Base-by-base conservation (phyloP, 2,329 filamentous ascomycete species). In the Elsinoe fawcettii region DNA sequence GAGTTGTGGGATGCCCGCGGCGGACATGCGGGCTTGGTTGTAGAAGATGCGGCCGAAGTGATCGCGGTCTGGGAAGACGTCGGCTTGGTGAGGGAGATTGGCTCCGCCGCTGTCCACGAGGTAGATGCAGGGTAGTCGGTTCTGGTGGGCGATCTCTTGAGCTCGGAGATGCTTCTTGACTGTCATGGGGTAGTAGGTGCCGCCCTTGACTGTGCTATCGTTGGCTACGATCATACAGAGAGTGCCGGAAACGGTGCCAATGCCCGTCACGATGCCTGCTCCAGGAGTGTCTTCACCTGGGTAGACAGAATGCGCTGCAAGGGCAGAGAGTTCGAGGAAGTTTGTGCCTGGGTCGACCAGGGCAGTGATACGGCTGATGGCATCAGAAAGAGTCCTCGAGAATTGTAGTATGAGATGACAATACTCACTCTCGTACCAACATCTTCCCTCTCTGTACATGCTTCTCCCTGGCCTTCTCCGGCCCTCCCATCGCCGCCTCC, bases 31-130 rank as follows among this genome's bases (percentile, higher is more conserved):
- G 2, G 93, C 92, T 73, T 99, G 92, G 74, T 99, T 96, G 79
- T 87, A 99, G 78, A 99, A 99, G 69, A 97, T 96, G 63, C 92
- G 88, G 34, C 92, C 90, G 69, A 99, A 97, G 72, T 97, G 92
- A 56, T 96, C 90, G 63, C 85, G 81, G 71, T 97, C 92, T 1
- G 92, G 93, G 71, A 99, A 97, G 58, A 97, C 92, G 68, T 96
- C 89, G 36, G 91, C 87, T 74, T 99, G 92, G 67, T 96, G 88
- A 12, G 91, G 93, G 16, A 99, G 81, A 71, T 97, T 96, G 58
- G 91, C 93, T 62, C 92, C 92, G 47, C 93, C 92, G 4, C 90
- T 96, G 70, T 99, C 92, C 58, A 97, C 93, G 22, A 99, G 80
- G 73, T 97, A 99, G 69, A 99, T 88, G 72, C 92, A 97, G 0